phyloP scores from a whole-genome alignment of 495 filamentous ascomycete species.

The Daldinia concentrica region DNA sequence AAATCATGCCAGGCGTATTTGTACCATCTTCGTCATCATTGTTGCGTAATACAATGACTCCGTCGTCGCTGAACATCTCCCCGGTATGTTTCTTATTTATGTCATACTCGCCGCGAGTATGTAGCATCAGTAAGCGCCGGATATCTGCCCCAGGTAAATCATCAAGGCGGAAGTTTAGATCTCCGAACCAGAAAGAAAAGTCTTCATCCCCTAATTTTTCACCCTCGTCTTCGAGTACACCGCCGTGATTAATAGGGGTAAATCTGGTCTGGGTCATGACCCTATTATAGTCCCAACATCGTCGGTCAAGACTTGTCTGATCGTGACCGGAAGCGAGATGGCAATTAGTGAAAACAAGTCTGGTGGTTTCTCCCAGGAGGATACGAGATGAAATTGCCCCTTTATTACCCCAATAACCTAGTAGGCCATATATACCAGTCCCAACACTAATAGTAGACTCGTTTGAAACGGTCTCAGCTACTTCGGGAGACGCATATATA shows the following conservation, averaged over 20 bases:
- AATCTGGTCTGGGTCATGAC: conserved; percentile 79
- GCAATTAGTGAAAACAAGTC: conserved; percentile 86
- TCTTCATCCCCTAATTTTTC: conserved; percentile 90
- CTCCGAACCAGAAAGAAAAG: conserved; percentile 95
- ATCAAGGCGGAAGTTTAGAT: conserved; percentile 94
- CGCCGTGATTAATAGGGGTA: conserved; percentile 68
- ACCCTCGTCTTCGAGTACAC: conserved; percentile 60
- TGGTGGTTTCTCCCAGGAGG: conserved; percentile 88
- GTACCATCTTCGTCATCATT: conserved; percentile 50
- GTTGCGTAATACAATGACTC: conserved; percentile 52
- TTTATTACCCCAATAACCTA: conserved; percentile 97
- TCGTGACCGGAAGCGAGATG: conserved; percentile 90
- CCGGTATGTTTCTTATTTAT: conserved; percentile 51
- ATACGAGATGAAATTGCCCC: conserved; percentile 85
- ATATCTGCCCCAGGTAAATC: conserved; percentile 91
- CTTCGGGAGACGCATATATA: conserved; percentile 80
- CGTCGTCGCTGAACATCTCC: conserved; percentile 53
- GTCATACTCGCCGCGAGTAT: conserved; percentile 81
- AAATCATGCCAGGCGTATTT: conserved; percentile 45
- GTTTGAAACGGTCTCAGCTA: conserved; percentile 75
- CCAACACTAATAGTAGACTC: conserved; percentile 82
- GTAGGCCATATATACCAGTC: conserved; percentile 70
- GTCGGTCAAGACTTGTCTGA: conserved; percentile 75
- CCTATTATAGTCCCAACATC: conserved; percentile 90
- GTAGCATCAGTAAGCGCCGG: conserved; percentile 80